Base-by-base conservation (phyloP, 2,329 filamentous ascomycete genomes). In the Botryotinia globosa region DNA sequence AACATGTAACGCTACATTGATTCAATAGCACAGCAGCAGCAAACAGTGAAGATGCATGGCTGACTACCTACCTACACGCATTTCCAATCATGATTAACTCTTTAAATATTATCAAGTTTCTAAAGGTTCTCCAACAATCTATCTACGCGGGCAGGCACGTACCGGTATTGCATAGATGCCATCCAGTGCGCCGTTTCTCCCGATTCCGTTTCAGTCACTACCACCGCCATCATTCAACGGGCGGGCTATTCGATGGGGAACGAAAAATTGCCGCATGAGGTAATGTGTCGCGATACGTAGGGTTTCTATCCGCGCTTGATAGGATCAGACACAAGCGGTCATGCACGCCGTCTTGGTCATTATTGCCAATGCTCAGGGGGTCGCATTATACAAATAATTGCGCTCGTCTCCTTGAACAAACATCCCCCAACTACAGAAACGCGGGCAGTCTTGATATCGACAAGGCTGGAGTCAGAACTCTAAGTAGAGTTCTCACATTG, bases 301-400 rank as follows among this genome's bases (percentile, higher is more conserved):
- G 3, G 25, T 32, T 22, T 54, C 64, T 29, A 54, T 39, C 32
- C 22, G 64, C 25, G 12, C 32, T 37, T 66, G 45, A 32, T 54
- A 39, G 45, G 32, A 29, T 42, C 45, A 22, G 25, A 56, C 42
- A 54, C 5, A 42, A 18, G 34, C 25, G 42, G 18, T 56, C 34
- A 67, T 42, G 65, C 48, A 67, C 65, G 65, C 25, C 45, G 65
- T 67, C 48, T 67, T 39, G 42, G 65, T 56, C 65, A 67, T 56
- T 22, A 10, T 56, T 14, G 29, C 29, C 65, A 42, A 29, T 42
- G 18, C 29, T 56, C 48, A 42, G 37, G 65, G 44, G 44, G 29
- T 37, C 63, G 48, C 9, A 65, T n/a, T 12, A n/a, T 32, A 37
- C 63, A 37, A 56, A 56, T 29, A 25, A 42, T 32, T 67, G 8